Evolutionary conservation across 129 eudicot genomes (phyloP).

Genomic region (Saposhnikovia divaricata): DNA sequence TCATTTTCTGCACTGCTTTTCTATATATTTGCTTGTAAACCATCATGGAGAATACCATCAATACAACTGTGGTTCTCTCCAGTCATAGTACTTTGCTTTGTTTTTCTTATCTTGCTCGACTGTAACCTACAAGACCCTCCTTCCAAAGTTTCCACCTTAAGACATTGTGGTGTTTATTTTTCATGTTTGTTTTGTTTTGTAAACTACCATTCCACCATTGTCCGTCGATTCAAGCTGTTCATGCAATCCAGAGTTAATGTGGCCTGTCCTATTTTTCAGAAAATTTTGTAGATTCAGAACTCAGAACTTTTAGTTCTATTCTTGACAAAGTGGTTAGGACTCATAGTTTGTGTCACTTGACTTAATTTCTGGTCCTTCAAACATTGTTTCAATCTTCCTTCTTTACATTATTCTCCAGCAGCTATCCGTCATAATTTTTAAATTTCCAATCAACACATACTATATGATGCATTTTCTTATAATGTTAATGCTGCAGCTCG

Average conservation of each 20-base stretch:
- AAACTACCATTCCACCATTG: too few relatives aligned
- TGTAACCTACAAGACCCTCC: too few relatives aligned
- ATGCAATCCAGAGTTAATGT: neutral
- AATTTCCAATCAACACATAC: neutral
- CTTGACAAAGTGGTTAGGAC: neutral
- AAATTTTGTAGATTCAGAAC: neutral
- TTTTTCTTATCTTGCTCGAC: too few relatives aligned
- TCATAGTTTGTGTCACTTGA: neutral
- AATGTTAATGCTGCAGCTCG: neutral
- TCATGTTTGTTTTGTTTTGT: too few relatives aligned
- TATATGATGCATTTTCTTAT: neutral
- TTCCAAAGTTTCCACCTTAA: too few relatives aligned
- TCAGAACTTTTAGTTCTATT: neutral
- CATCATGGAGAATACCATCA: too few relatives aligned
- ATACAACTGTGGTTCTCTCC: too few relatives aligned
- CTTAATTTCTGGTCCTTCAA: neutral
- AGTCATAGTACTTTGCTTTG: too few relatives aligned
- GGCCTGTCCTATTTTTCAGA: neutral
- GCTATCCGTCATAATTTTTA: neutral
- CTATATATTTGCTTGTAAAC: too few relatives aligned
- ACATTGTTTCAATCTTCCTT: neutral
- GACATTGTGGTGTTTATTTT: too few relatives aligned
- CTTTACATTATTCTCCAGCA: neutral
- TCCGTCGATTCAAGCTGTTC: too few relatives aligned
- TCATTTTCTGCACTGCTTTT: too few relatives aligned